Evolutionary conservation across 345 rosid genomes (phyloP), one percentile per base, ranked within the genome.

Genomic region (Eucalyptus sideroxylon): DNA sequence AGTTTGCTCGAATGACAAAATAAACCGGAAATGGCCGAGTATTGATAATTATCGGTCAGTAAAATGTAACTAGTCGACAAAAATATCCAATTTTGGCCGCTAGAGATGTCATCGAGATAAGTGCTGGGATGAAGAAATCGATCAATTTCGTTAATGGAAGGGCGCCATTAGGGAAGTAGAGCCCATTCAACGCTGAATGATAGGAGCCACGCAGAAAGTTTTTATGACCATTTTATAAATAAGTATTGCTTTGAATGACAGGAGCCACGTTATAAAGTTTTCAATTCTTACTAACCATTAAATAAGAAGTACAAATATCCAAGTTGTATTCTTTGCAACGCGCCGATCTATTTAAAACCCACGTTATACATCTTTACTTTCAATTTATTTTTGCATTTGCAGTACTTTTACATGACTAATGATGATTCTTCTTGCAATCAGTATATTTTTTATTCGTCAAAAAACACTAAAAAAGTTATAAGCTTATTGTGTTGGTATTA

Each of bases 281-380:
- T 37, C 0, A 19, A 0, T 37, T 34, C 3, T 19, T 72, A 0
- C 15, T 37, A 9, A 37, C 15, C 11, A 1, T 37, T 37, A 42
- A 72, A 37, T 72, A 19, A 19, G 2, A 72, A 10, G 45, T 3
- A 11, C 83, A 10, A 19, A 21, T 72, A 37, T 19, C 12, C 83
- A 37, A 10, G 45, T 10, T 6, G 83, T 72, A 10, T 11, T 37
- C 4, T 37, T 72, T 72, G 45, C 15, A 9, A 10, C 6, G 45
- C 27, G 15, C 1, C 27, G 1, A 37, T 72, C 44, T 5, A 19
- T 72, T 7, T 4, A 19, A 10, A 34, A 19, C 13, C 11, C 44
- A 3, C 8, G 12, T 17, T 9, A 42, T 37, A 11, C 45, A 19
- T 37, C 15, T 72, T 34, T 34, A 34, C 7, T 17, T 69, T 19